These are phyloP conservation scores for Sanghuangporus baumii DNA, from an alignment of 1,284 basidiomycete species.

Conservation along the genomic window DNA sequence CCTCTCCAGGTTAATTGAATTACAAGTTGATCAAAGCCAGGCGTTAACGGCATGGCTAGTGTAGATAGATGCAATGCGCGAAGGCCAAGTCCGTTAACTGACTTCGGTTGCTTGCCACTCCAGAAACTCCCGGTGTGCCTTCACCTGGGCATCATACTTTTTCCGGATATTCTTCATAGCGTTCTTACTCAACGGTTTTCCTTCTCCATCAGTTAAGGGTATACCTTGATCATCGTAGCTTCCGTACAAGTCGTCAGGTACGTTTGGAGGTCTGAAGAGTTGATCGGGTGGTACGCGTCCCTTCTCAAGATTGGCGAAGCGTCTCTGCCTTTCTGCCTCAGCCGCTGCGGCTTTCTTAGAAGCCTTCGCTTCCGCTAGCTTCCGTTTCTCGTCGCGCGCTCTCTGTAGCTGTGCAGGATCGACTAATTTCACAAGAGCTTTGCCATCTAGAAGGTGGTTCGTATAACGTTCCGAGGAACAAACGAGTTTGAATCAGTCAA, in stretches of 20 bases:
- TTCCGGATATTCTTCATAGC: conserved; percentile 79
- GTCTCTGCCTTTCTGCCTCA: conserved; percentile 73
- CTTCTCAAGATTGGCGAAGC: conserved; percentile 79
- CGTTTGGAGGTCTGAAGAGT: conserved; percentile 83
- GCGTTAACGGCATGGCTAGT: not conserved
- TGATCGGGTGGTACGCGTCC: conserved; percentile 72
- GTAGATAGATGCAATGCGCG: not conserved
- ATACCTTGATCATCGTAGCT: conserved; percentile 85
- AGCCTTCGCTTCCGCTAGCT: conserved; percentile 67
- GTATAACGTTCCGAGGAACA: conserved; percentile 4
- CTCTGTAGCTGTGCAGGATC: conserved; percentile 78
- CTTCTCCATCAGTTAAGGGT: conserved; percentile 79
- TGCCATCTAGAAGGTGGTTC: conserved; percentile 61
- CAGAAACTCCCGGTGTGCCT: conserved; percentile 73
- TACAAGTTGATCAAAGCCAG: not conserved
- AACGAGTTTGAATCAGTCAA: conserved; percentile 11
- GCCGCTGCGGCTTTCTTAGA: conserved; percentile 75
- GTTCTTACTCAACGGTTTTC: conserved; percentile 83
- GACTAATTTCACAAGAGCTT: conserved; percentile 91
- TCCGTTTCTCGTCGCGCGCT: conserved; percentile 88
- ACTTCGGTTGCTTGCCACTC: conserved; percentile 41
- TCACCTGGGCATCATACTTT: conserved; percentile 72
- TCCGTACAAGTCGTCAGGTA: conserved; percentile 60
- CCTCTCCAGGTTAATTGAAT: not conserved
- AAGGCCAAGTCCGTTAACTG: not conserved